Percentiles rank a stretch among this genome's conserved stretches.
Conservation (phyloP, 306 rosid genomes). For the Pterocarpus santalinus region DNA sequence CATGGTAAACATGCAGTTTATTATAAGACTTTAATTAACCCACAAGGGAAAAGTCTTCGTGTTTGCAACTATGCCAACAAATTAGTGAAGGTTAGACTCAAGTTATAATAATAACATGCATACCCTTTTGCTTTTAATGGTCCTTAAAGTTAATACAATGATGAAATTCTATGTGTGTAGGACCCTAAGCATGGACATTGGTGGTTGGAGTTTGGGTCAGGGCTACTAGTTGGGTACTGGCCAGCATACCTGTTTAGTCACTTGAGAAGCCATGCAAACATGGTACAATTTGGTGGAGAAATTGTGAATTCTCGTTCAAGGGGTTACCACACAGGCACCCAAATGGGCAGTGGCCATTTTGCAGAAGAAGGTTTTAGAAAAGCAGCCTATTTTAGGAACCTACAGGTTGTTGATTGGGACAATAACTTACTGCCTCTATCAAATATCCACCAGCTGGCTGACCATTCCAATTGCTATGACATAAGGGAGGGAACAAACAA, state of each 20-base stretch:
- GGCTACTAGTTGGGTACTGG: conserved; percentile 95
- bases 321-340: conserved; percentile 91
- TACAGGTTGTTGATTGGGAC: conserved; percentile 97
- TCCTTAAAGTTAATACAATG: not conserved
- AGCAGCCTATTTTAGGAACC: conserved; percentile 94
- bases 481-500: conserved; percentile 79
- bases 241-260: conserved; percentile 92
- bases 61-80: conserved; percentile 45
- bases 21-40: conserved; percentile 30
- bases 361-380: conserved; percentile 89
- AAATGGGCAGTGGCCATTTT: conserved; percentile 99
- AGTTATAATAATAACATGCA: not conserved
- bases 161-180: conserved; percentile 52
- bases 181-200: conserved; percentile 98
- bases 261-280: conserved; percentile 87
- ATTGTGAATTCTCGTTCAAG: conserved; percentile 85
- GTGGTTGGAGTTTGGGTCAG: conserved; percentile 94
- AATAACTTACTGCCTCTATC: conserved; percentile 86
- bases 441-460: conserved; percentile 82
- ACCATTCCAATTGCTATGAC: conserved; percentile 90
- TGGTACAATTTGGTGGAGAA: conserved; percentile 98
- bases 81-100: conserved; percentile 16
- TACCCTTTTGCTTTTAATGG: not conserved
- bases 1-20: not conserved
- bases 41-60: conserved; percentile 20